Conservation (phyloP, 495 filamentous ascomycete genomes). For the Tuber indicum region DNA sequence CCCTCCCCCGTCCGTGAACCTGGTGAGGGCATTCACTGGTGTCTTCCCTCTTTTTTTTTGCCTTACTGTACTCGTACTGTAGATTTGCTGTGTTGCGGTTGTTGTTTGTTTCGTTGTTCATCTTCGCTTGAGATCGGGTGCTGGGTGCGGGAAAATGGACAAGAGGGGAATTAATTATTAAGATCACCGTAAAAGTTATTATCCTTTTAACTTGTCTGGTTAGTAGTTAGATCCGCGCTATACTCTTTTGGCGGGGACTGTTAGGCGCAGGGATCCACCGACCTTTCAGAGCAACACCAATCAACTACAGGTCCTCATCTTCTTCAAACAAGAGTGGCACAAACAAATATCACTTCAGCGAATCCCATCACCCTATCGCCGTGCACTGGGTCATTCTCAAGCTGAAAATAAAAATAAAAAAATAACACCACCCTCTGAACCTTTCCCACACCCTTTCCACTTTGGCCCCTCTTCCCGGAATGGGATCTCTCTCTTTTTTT, state of each 20-base stretch:
- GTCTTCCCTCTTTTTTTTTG: neutral
- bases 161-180: neutral
- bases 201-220: neutral
- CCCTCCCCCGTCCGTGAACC: neutral
- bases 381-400: conserved; percentile 27
- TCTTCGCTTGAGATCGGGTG: neutral
- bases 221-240: conserved; percentile 27
- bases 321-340: conserved; percentile 35
- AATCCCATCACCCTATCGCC: conserved; percentile 26
- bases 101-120: conserved; percentile 1
- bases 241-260: conserved; percentile 25
- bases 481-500: neutral
- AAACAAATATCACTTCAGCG: conserved; percentile 32
- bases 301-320: conserved; percentile 24
- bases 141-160: neutral
- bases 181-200: neutral
- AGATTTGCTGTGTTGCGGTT: neutral
- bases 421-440: conserved; percentile 1
- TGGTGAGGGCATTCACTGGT: neutral
- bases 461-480: neutral
- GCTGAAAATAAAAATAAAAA: conserved; percentile 26
- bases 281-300: conserved; percentile 26
- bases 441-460: conserved; percentile 2
- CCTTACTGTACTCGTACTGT: neutral
- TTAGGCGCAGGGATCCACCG: conserved; percentile 25